These are phyloP conservation scores for Saccharum spontaneum DNA, from an alignment of 176 grass and related monocot species.

Conservation along the genomic window DNA sequence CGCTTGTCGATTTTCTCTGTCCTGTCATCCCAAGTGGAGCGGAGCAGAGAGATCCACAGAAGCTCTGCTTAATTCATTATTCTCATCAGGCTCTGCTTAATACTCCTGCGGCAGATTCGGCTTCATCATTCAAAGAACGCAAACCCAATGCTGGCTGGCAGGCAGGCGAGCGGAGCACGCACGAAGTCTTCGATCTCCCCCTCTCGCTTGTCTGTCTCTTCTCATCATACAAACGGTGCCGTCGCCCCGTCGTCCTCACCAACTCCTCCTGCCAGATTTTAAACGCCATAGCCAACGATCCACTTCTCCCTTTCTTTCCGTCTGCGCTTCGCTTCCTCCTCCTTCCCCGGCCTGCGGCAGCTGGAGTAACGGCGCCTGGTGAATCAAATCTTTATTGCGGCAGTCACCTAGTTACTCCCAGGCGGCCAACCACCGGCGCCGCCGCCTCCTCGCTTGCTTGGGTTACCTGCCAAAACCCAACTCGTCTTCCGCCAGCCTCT, in stretches of 20 bases:
- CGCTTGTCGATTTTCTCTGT: neutral
- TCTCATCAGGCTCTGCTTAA: neutral
- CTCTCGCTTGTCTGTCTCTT: neutral
- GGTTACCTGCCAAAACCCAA: constrained; percentile 20
- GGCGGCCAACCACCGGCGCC: neutral
- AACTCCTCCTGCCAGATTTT: constrained; percentile 27
- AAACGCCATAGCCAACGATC: constrained; percentile 20
- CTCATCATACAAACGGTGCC: constrained; percentile 37
- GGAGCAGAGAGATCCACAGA: neutral
- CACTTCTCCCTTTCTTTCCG: neutral
- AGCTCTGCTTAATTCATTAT: constrained; percentile 31
- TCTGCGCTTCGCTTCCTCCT: neutral
- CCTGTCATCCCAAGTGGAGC: neutral
- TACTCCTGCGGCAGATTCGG: neutral
- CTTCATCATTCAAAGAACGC: neutral
- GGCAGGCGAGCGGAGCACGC: neutral
- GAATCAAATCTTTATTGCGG: constrained; percentile 35
- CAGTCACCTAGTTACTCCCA: constrained; percentile 31
- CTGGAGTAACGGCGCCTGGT: neutral
- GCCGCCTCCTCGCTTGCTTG: neutral
- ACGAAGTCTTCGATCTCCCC: neutral
- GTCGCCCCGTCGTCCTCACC: constrained; percentile 27
- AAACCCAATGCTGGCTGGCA: neutral
- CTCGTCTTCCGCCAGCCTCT: constrained; percentile 3
- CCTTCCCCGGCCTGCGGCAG: neutral